Base-by-base conservation (phyloP, 805 yeast genomes). In the Candida germanica region DNA sequence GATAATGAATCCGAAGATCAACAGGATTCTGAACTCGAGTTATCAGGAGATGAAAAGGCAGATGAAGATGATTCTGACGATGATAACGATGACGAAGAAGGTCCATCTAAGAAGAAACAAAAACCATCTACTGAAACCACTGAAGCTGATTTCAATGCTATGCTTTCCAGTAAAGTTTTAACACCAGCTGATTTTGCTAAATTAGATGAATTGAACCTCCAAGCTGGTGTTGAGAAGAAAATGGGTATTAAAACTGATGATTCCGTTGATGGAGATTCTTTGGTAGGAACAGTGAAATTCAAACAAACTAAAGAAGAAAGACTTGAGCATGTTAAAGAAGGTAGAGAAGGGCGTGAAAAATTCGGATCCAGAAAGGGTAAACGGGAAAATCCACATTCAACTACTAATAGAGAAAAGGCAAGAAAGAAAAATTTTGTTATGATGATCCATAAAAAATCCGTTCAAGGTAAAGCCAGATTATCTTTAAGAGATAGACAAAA, bases 181-280 rank as follows among this genome's bases (percentile, higher is more conserved):
- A 93, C 99, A 0, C 98, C 99, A 15, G 97, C 98, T 1, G 99
- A 93, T 68, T 93, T 89, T 57, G 96, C 96, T 44, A 91, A 91
- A 63, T 72, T 93, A 51, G 91, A 91, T 53, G 96, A 93, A 61
- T 74, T 93, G 50, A 77, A 80, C 53, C 71, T 78, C 12, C 80
- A 84, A 59, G 95, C 96, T 4, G 96, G 96, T 48, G 73, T 89
- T 32, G 85, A 85, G 36, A 84, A 84, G 59, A 56, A 82, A 20
- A 66, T 88, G 78, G 89, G 91, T 27, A 66, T 66, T 31, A 57
- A 56, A 28, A 80, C 85, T 54, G 98, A 93, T 60, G 97, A 91
- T 33, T 71, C 74, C 34, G 95, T 93, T 44, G 96, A 91, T 48
- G 83, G 91, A 3, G 66, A 76, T 25, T 61, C 79, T 4, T 75